A percentile compares a stretch with the other conserved stretches of the same genome.
Evolutionary conservation across 768 basidiomycete genomes (phyloP).

Genomic region (Xerocomellus intermedius): DNA sequence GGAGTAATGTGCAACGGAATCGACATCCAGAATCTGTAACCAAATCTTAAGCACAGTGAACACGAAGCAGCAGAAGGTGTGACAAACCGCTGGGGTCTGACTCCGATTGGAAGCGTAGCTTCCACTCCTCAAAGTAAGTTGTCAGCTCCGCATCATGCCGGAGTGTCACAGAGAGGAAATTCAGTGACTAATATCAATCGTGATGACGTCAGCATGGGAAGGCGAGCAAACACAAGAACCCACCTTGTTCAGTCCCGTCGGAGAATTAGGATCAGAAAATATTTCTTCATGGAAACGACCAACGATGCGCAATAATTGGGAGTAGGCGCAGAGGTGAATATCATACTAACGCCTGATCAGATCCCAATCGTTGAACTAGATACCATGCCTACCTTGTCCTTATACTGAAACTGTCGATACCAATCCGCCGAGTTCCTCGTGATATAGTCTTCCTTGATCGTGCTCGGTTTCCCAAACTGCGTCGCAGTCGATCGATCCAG

Average conservation of each 20-base stretch:
- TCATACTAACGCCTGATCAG: constrained; percentile 50
- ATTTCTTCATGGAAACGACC: constrained; percentile 75
- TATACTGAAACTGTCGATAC: constrained; percentile 70
- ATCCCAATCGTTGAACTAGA: neutral
- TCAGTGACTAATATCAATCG: constrained; percentile 46
- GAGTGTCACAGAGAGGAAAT: constrained; percentile 65
- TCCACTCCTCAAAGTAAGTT: constrained; percentile 67
- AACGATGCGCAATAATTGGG: constrained; percentile 65
- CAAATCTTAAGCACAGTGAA: neutral
- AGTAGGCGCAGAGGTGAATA: constrained; percentile 72
- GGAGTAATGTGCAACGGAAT: constrained; percentile 66
- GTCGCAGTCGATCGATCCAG: constrained; percentile 85
- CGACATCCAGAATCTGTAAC: constrained; percentile 51
- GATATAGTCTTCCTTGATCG: constrained; percentile 82
- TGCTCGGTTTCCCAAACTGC: constrained; percentile 87
- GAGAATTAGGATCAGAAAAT: constrained; percentile 66
- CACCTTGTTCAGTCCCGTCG: constrained; percentile 71
- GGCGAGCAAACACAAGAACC: neutral
- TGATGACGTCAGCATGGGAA: constrained; percentile 4
- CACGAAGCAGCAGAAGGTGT: too few relatives aligned
- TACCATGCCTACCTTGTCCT: constrained; percentile 44
- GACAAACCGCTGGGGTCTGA: constrained; percentile 56
- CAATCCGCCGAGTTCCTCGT: constrained; percentile 71
- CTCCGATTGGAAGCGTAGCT: constrained; percentile 52
- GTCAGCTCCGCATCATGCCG: constrained; percentile 58